A percentile compares a stretch with the other conserved stretches of the same genome.
Evolutionary conservation across 2,329 filamentous ascomycete genomes (phyloP).

Genomic region (Grosmannia serpens): DNA sequence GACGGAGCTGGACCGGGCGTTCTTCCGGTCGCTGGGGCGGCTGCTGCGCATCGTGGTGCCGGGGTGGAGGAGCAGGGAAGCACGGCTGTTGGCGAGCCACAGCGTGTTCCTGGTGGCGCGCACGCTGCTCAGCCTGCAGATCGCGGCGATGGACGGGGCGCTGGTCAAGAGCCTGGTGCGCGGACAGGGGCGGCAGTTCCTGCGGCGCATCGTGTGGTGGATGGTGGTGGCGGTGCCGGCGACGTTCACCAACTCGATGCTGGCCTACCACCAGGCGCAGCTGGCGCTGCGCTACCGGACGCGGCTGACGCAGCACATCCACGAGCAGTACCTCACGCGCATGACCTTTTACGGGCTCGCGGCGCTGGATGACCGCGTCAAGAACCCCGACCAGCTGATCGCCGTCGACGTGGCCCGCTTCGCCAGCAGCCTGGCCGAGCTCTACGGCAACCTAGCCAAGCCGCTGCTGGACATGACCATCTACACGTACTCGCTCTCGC

Average conservation of each 20-base stretch:
- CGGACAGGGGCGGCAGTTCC: slow-evolving; percentile 81
- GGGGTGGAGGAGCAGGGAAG: slow-evolving; percentile 79
- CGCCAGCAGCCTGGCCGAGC: slow-evolving; percentile 83
- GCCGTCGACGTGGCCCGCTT: slow-evolving; percentile 95
- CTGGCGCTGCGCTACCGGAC: slow-evolving; percentile 87
- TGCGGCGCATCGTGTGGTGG: slow-evolving; percentile 89
- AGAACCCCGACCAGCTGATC: slow-evolving; percentile 95
- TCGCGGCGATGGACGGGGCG: slow-evolving; percentile 88
- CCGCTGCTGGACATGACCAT: slow-evolving; percentile 89
- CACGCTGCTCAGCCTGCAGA: slow-evolving; percentile 88
- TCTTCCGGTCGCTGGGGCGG: slow-evolving; percentile 61
- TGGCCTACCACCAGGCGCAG: slow-evolving; percentile 94
- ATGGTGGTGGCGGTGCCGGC: slow-evolving; percentile 94
- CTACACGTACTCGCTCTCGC: slow-evolving; percentile 88
- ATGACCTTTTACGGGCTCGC: slow-evolving; percentile 97
- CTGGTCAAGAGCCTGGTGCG: slow-evolving; percentile 87
- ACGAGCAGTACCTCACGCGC: slow-evolving; percentile 91
- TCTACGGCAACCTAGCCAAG: slow-evolving; percentile 95
- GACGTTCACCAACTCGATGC: slow-evolving; percentile 97
- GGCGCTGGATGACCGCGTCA: slow-evolving; percentile 91
- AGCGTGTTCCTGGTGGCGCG: slow-evolving; percentile 84
- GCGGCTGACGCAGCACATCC: slow-evolving; percentile 84
- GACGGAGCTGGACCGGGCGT: slow-evolving; percentile 84
- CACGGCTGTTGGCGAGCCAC: slow-evolving; percentile 76
- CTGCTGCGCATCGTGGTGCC: slow-evolving; percentile 82